Conservation (phyloP, 1,284 basidiomycete species). For the Agaricales sp. region DNA sequence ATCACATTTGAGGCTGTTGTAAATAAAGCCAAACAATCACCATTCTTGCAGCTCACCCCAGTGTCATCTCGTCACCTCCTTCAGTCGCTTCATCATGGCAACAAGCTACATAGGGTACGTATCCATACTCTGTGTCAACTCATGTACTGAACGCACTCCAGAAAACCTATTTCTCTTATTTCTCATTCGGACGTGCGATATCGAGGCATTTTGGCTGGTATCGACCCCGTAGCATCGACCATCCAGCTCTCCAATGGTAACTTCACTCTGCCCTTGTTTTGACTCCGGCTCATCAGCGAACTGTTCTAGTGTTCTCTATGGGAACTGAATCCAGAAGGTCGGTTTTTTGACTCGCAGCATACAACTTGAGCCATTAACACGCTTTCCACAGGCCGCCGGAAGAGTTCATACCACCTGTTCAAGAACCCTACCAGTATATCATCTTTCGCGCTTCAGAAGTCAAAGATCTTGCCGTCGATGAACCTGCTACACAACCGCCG, state of each 20-base stretch:
- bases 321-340: constrained; percentile 78
- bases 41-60: background rate
- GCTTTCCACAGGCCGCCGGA: constrained; percentile 40
- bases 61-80: background rate
- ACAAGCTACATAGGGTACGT: constrained; percentile 62
- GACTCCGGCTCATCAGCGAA: constrained; percentile 1
- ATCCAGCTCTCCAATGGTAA: constrained; percentile 81
- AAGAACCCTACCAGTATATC: constrained; percentile 73
- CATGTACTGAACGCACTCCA: constrained; percentile 18
- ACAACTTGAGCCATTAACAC: constrained; percentile 12
- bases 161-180: constrained; percentile 83
- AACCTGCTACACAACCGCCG: constrained; percentile 30
- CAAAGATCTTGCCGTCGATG: constrained; percentile 70
- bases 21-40: background rate
- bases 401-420: constrained; percentile 68
- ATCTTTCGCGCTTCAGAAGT: constrained; percentile 79
- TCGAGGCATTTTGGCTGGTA: constrained; percentile 76
- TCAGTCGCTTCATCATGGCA: constrained; percentile 38
- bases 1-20: background rate
- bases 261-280: constrained; percentile 12
- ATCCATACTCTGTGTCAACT: background rate
- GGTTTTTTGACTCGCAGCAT: constrained; percentile 4
- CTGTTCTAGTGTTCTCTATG: constrained; percentile 67
- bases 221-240: constrained; percentile 75
- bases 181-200: constrained; percentile 89